A percentile compares a stretch with the other conserved stretches of the same genome.
Evolutionary conservation across 345 rosid genomes (phyloP).

Genomic region (Arabidopsis suecica): DNA sequence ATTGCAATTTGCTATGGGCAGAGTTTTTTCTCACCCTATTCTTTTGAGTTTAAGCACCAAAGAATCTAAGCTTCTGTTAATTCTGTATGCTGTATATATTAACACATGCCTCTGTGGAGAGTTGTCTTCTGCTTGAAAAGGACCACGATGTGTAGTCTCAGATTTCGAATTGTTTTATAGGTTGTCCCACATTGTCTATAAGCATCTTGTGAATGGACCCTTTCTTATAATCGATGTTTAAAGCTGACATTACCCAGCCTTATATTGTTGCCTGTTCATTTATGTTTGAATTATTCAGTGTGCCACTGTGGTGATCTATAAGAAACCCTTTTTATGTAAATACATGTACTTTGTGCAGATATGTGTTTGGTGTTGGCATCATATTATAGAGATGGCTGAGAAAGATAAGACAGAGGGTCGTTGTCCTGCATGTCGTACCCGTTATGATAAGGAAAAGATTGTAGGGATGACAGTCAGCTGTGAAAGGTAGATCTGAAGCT

Average conservation of each 20-base stretch:
- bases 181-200: background rate
- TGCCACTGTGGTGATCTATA: background rate
- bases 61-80: background rate
- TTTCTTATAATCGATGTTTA: background rate
- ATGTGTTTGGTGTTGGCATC: conserved; percentile 99
- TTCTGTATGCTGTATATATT: background rate
- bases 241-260: background rate
- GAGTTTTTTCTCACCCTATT: too few relatives aligned
- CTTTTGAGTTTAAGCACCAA: too few relatives aligned
- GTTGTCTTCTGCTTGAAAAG: background rate
- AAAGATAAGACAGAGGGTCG: conserved; percentile 85
- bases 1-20: background rate
- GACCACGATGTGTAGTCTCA: background rate
- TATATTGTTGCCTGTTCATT: conserved; percentile 8
- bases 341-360: conserved; percentile 52
- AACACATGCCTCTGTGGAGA: conserved; percentile 3
- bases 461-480: conserved; percentile 79
- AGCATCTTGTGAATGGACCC: conserved; percentile 2
- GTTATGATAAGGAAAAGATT: conserved; percentile 93
- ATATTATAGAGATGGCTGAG: conserved; percentile 95
- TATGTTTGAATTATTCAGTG: background rate
- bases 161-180: background rate
- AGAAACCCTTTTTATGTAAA: background rate
- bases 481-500: conserved; percentile 63
- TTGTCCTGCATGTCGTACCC: conserved; percentile 90